Percentiles rank a stretch among this genome's conserved stretches.
These are phyloP conservation scores for Metschnikowia kunwiensis DNA, from an alignment of 805 yeast genomes.

Conservation along the genomic window DNA sequence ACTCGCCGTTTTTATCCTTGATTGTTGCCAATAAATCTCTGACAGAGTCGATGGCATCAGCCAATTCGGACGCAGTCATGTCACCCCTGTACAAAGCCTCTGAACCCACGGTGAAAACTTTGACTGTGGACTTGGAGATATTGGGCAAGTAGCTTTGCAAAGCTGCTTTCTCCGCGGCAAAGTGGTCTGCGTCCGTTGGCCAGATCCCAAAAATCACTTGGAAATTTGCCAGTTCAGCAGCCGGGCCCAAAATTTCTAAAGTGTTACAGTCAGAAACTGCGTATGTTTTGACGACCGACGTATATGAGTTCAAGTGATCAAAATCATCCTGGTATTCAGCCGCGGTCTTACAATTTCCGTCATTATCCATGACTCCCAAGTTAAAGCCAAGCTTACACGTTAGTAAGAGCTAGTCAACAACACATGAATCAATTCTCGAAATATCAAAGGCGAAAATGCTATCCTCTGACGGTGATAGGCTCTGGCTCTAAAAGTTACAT, in stretches of 20 bases:
- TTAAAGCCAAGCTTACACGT: constrained; percentile 43
- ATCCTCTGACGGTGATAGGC: neutral
- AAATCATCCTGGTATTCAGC: constrained; percentile 71
- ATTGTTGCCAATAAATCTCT: constrained; percentile 58
- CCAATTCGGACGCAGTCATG: constrained; percentile 70
- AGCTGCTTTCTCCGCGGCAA: constrained; percentile 69
- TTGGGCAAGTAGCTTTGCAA: constrained; percentile 67
- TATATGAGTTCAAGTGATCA: constrained; percentile 51
- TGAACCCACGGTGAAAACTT: constrained; percentile 86
- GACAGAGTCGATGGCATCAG: constrained; percentile 60
- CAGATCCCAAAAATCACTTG: constrained; percentile 81
- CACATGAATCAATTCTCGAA: neutral
- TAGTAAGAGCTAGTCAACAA: constrained; percentile 8
- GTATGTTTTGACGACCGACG: constrained; percentile 74
- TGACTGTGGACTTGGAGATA: constrained; percentile 64
- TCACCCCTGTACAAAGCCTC: constrained; percentile 94
- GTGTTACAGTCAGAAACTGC: constrained; percentile 96
- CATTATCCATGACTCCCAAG: constrained; percentile 76
- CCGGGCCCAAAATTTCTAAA: constrained; percentile 79
- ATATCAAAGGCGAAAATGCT: too few species aligned
- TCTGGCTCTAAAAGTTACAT: constrained; percentile 17
- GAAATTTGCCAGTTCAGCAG: constrained; percentile 75
- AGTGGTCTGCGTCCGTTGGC: constrained; percentile 88
- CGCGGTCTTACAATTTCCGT: constrained; percentile 73
- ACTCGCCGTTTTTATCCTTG: constrained; percentile 75